Evolutionary conservation across 805 yeast species (phyloP), one percentile per base, ranked within the genome.

Genomic region (Candida peoriensis): DNA sequence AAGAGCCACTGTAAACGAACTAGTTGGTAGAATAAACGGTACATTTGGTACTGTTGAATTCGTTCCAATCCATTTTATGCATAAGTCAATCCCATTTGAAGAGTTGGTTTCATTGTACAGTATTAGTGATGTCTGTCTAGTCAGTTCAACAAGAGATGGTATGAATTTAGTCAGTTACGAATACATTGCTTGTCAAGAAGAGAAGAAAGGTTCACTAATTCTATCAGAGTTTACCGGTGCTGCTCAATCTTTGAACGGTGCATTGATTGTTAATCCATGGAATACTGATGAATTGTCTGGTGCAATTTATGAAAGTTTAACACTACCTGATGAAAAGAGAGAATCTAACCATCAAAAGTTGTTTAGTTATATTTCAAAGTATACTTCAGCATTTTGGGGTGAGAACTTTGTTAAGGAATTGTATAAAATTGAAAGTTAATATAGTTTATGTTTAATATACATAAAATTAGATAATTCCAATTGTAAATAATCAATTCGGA

Each of bases 171-270:
- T 94, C 28, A 77, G 90, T 34, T 94, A 87, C 58, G 99, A 93
- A 63, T 93, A 93, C 60, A 87, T 93, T 50, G 97, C 97, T 1
- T 90, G 97, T 55, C 98, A 93, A 61, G 74, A 78, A 43, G 79
- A 80, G 30, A 78, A 78, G 42, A 79, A 87, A 43, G 99, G 99
- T 8, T 78, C 88, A 4, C 68, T 93, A 47, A 84, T 93, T 32
- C 60, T 93, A 43, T 81, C 95, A 27, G 99, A 93, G 63, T 93
- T 93, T 63, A 93, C 98, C 0, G 99, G 99, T 32, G 98, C 98
- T n/a, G 97, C 98, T 1, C 99, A 93, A 63, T 83, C 95, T 2
- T 67, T 93, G 44, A 90, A 93, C 54, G 99, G 99, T 17, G 88
- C 96, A 2, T 58, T 90, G 11, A 77, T 93, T 39, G 95, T 93